Evolutionary conservation across 129 eudicot genomes (phyloP).

Genomic region (Lonicera japonica): DNA sequence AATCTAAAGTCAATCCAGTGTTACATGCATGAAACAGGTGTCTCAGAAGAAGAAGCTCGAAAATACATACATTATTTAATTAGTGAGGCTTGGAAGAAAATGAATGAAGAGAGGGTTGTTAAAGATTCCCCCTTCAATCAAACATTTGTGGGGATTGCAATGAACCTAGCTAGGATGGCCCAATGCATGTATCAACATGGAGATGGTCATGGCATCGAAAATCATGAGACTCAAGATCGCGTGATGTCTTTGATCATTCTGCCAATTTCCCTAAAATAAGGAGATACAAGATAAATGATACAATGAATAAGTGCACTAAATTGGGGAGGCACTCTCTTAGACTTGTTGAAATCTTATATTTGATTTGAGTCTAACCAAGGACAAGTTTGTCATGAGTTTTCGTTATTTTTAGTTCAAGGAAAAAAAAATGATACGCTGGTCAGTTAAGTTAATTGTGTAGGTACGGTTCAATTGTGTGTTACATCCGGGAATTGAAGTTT

Average conservation of each 20-base stretch:
- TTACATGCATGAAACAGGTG: conserved; percentile 38
- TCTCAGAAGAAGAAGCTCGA: conserved; percentile 24
- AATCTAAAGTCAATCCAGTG: conserved; percentile 35
- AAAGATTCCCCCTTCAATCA: neutral
- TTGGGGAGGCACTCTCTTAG: too few species aligned
- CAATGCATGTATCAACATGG: neutral
- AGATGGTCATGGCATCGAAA: neutral
- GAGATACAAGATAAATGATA: too few species aligned
- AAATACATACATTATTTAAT: conserved; percentile 9
- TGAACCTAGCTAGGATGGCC: conserved; percentile 12
- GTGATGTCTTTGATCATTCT: neutral
- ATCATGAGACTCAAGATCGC: neutral
- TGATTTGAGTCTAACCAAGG: too few species aligned
- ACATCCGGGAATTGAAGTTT: too few species aligned
- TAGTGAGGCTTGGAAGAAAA: conserved; percentile 20
- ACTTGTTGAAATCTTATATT: too few species aligned
- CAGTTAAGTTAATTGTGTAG: too few species aligned
- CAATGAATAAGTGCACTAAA: too few species aligned
- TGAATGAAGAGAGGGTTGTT: conserved; percentile 10
- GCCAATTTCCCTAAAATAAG: too few species aligned
- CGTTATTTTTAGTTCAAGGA: too few species aligned
- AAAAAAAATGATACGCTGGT: too few species aligned
- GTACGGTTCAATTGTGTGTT: too few species aligned
- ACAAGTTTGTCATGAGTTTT: too few species aligned
- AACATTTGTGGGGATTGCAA: conserved; percentile 1